A percentile compares a stretch with the other conserved stretches of the same genome.
phyloP scores from a whole-genome alignment of 2,329 filamentous ascomycete genomes.

The Penicillium sp. region DNA sequence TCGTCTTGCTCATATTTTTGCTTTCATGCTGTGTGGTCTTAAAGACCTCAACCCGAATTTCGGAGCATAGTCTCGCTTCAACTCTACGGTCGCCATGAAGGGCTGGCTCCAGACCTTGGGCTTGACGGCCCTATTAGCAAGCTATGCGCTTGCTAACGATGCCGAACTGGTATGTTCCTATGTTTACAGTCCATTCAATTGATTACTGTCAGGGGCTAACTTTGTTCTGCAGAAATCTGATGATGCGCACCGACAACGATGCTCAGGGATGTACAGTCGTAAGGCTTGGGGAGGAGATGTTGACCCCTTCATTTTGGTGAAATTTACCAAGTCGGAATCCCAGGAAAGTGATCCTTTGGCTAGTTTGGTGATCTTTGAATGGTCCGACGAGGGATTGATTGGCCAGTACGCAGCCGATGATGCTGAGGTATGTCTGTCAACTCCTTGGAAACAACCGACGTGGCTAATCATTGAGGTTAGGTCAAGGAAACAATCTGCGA shows the following conservation, averaged over 20 bases:
- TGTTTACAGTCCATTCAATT: constrained; percentile 2
- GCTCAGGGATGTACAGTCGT: constrained; percentile 87
- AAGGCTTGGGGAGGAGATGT: constrained; percentile 78
- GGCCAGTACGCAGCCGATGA: constrained; percentile 56
- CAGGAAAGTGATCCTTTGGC: constrained; percentile 63
- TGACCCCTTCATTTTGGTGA: constrained; percentile 80
- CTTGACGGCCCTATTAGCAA: constrained; percentile 33
- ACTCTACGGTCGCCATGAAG: constrained; percentile 31
- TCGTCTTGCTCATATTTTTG: constrained; percentile 1
- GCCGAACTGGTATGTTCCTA: constrained; percentile 35
- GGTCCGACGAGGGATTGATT: constrained; percentile 72
- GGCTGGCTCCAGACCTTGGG: constrained; percentile 32
- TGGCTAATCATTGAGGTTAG: constrained; percentile 28
- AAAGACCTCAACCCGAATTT: constrained; percentile 12
- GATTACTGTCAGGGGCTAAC: not conserved
- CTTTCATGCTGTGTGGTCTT: constrained; percentile 18
- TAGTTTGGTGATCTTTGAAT: constrained; percentile 87
- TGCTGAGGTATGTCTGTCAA: constrained; percentile 42
- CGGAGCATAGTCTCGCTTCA: constrained; percentile 23
- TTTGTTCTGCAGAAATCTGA: constrained; percentile 57
- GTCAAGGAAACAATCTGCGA: constrained; percentile 68
- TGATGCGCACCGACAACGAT: constrained; percentile 70
- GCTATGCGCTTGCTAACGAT: constrained; percentile 38
- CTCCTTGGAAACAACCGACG: not conserved
- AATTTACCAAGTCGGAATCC: constrained; percentile 58